Conservation (phyloP, 2,329 filamentous ascomycete genomes). For the Aureobasidium namibiae region DNA sequence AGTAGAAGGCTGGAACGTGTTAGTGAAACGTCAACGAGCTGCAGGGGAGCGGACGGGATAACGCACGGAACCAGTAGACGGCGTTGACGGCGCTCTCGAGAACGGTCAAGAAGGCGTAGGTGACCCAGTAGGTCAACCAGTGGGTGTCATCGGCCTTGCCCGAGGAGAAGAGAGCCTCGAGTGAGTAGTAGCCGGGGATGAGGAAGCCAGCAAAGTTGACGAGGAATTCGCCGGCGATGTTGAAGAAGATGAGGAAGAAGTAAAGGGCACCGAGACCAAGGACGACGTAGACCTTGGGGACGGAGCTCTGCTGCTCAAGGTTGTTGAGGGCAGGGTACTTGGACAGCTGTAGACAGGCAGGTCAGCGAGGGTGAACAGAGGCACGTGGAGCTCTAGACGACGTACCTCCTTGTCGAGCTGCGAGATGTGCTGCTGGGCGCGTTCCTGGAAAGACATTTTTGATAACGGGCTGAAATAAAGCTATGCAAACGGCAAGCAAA, state of each 20-base stretch:
- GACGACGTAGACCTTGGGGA: slow-evolving; percentile 78
- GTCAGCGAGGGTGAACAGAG: slow-evolving; percentile 15
- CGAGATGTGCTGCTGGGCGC: slow-evolving; percentile 66
- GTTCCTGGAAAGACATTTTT: slow-evolving; percentile 66
- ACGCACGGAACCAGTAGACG: slow-evolving; percentile 74
- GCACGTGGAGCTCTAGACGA: slow-evolving; percentile 17
- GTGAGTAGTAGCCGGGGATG: slow-evolving; percentile 76
- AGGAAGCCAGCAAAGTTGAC: slow-evolving; percentile 81
- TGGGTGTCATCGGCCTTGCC: slow-evolving; percentile 73
- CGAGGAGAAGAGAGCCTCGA: slow-evolving; percentile 65
- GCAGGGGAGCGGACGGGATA: not conserved
- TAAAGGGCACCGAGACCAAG: slow-evolving; percentile 70
- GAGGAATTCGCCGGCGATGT: slow-evolving; percentile 79
- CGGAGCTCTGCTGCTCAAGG: slow-evolving; percentile 72
- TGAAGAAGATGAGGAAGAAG: slow-evolving; percentile 89
- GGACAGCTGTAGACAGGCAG: slow-evolving; percentile 53
- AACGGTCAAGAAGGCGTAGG: slow-evolving; percentile 74
- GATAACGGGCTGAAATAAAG: not conserved
- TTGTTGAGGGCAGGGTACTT: slow-evolving; percentile 79
- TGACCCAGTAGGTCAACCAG: slow-evolving; percentile 78
- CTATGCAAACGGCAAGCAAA: slow-evolving; percentile 12
- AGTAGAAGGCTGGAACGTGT: slow-evolving; percentile 71
- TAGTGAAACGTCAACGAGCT: slow-evolving; percentile 13
- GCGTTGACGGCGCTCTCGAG: slow-evolving; percentile 75
- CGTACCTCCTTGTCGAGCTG: slow-evolving; percentile 77